Evolutionary conservation across 768 basidiomycete genomes (phyloP).

Genomic region (Leucogyrophana mollusca): DNA sequence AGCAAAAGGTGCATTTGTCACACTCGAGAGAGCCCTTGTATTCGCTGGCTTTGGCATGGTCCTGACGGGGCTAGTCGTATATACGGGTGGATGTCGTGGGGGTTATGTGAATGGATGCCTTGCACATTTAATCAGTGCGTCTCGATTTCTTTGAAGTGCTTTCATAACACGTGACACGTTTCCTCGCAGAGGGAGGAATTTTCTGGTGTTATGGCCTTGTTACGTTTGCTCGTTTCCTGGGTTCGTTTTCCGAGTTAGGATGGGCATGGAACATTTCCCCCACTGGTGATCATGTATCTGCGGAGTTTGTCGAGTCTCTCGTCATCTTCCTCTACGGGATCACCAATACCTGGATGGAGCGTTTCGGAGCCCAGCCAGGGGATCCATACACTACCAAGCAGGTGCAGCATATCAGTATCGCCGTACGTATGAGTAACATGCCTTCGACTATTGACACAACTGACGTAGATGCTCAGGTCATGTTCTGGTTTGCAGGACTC

Average conservation of each 20-base stretch:
- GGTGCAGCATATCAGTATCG: constrained; percentile 92
- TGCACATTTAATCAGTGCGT: constrained; percentile 88
- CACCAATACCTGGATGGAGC: constrained; percentile 97
- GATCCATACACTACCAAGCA: constrained; percentile 89
- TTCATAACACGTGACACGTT: not conserved
- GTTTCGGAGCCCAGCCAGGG: constrained; percentile 79
- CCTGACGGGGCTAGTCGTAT: constrained; percentile 72
- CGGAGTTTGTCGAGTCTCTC: constrained; percentile 75
- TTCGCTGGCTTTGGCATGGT: constrained; percentile 68
- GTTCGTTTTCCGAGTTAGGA: constrained; percentile 79
- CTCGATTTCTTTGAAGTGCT: not conserved
- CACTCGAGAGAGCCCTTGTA: constrained; percentile 62
- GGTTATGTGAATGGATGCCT: constrained; percentile 80
- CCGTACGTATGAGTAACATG: constrained; percentile 43
- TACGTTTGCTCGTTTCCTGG: constrained; percentile 93
- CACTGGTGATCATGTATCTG: constrained; percentile 47
- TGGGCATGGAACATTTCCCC: constrained; percentile 94
- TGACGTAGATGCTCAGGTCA: constrained; percentile 43
- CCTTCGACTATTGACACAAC: not conserved
- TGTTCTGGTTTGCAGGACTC: constrained; percentile 95
- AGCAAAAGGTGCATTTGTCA: constrained; percentile 48
- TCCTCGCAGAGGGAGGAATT: constrained; percentile 72
- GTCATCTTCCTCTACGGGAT: constrained; percentile 88
- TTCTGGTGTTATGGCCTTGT: constrained; percentile 91
- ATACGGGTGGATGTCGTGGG: constrained; percentile 84